Conservation (phyloP, 2,329 filamentous ascomycete genomes). For the Trichoderma guizhouense region DNA sequence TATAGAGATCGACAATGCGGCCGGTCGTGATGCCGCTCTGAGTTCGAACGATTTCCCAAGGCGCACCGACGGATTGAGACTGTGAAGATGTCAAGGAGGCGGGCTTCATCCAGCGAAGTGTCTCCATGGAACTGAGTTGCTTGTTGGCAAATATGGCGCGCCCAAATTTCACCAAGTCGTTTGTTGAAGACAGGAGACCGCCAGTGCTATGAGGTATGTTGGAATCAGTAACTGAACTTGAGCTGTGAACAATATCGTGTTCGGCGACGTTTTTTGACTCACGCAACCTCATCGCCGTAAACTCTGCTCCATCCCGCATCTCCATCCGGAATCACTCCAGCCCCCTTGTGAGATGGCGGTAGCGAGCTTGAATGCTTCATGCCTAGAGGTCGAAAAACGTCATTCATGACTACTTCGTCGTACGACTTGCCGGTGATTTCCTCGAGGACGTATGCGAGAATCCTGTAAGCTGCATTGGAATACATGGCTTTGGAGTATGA, state of each 20-base stretch:
- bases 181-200: conserved; percentile 15
- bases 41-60: conserved; percentile 26
- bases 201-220: background rate
- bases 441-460: conserved; percentile 25
- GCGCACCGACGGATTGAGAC: conserved; percentile 30
- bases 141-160: conserved; percentile 9
- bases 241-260: background rate
- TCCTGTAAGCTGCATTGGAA: conserved; percentile 24
- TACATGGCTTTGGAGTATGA: conserved; percentile 23
- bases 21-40: conserved; percentile 29
- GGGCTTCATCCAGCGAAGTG: conserved; percentile 22
- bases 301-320: conserved; percentile 9
- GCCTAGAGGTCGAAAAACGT: conserved; percentile 13
- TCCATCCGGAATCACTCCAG: conserved; percentile 18
- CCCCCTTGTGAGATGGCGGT: background rate
- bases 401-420: conserved; percentile 1
- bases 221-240: background rate
- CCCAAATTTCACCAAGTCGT: conserved; percentile 10
- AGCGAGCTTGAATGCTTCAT: conserved; percentile 14
- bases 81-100: conserved; percentile 15
- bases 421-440: conserved; percentile 23
- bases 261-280: background rate
- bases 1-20: conserved; percentile 33
- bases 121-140: conserved; percentile 3
- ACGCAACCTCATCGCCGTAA: conserved; percentile 20